Evolutionary conservation across 2,329 filamentous ascomycete species (phyloP).

Genomic region (Rhexocercosporidium sp.): DNA sequence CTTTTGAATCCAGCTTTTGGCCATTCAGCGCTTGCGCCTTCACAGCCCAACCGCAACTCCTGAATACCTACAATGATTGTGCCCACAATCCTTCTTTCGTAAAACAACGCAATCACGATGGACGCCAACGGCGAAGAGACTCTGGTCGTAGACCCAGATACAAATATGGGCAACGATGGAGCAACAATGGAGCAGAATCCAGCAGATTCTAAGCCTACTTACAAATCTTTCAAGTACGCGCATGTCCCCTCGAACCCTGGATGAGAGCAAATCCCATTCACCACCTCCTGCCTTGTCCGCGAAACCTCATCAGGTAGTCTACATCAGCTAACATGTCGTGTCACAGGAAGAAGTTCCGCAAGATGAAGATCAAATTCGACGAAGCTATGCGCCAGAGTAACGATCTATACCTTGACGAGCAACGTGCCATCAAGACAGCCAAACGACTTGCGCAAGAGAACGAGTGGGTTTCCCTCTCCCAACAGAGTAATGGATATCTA

Average conservation of each 20-base stretch:
- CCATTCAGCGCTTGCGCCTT: not conserved
- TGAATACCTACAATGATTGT: not conserved
- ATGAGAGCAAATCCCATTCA: slow-evolving; percentile 23
- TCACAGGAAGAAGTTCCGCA: slow-evolving; percentile 93
- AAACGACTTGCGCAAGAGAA: slow-evolving; percentile 89
- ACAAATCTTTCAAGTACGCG: slow-evolving; percentile 47
- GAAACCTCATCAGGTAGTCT: not conserved
- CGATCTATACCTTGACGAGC: slow-evolving; percentile 79
- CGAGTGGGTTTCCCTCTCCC: slow-evolving; percentile 66
- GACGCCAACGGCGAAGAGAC: slow-evolving; percentile 20
- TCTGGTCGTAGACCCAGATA: slow-evolving; percentile 20
- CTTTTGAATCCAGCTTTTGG: not conserved
- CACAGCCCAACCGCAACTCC: not conserved
- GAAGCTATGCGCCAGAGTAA: slow-evolving; percentile 81
- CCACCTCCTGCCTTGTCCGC: not conserved
- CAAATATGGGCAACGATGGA: slow-evolving; percentile 23
- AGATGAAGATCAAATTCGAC: slow-evolving; percentile 83
- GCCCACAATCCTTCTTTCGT: not conserved
- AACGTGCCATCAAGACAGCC: slow-evolving; percentile 78
- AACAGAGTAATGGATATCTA: not conserved
- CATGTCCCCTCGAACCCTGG: slow-evolving; percentile 30
- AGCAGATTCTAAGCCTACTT: slow-evolving; percentile 39
- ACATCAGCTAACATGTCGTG: slow-evolving; percentile 49
- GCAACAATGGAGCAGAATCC: slow-evolving; percentile 24
- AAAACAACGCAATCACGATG: slow-evolving; percentile 21